Conservation (phyloP, 2,329 filamentous ascomycete genomes). For the Apiospora aurea region DNA sequence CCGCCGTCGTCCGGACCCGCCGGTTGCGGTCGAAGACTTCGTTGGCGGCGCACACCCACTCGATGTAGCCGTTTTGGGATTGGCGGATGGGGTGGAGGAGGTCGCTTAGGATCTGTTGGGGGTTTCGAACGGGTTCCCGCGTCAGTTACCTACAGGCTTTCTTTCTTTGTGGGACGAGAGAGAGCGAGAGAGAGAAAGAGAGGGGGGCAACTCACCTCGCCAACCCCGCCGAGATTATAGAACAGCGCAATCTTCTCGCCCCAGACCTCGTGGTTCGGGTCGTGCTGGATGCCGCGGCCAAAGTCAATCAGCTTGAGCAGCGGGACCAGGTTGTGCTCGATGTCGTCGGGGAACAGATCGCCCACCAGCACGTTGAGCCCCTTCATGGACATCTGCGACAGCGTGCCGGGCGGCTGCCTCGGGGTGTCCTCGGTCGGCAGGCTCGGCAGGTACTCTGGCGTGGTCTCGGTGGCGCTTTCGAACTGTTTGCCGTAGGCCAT, state of each 20-base stretch:
- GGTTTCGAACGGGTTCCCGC: too few relatives aligned
- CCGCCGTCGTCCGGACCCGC: not conserved
- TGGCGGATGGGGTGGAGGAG: not conserved
- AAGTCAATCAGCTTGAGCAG: slow-evolving; percentile 5
- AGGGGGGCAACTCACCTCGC: not conserved
- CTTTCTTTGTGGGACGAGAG: too few relatives aligned
- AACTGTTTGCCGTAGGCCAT: not conserved
- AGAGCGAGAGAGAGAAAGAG: not conserved
- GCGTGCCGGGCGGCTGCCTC: not conserved
- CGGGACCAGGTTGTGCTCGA: not conserved
- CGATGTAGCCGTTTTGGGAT: not conserved
- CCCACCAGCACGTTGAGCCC: not conserved
- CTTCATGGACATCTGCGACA: not conserved
- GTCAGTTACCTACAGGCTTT: not conserved
- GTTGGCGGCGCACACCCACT: not conserved
- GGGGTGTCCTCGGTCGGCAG: not conserved
- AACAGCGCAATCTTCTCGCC: not conserved
- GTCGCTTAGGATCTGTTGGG: not conserved
- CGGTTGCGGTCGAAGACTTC: not conserved
- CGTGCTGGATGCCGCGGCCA: not conserved
- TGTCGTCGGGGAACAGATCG: not conserved
- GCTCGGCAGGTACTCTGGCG: not conserved
- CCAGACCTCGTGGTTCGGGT: not conserved
- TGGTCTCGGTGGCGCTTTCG: not conserved
- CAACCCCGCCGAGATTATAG: not conserved